phyloP scores from a whole-genome alignment of 495 filamentous ascomycete genomes.

The Talaromyces ruber region DNA sequence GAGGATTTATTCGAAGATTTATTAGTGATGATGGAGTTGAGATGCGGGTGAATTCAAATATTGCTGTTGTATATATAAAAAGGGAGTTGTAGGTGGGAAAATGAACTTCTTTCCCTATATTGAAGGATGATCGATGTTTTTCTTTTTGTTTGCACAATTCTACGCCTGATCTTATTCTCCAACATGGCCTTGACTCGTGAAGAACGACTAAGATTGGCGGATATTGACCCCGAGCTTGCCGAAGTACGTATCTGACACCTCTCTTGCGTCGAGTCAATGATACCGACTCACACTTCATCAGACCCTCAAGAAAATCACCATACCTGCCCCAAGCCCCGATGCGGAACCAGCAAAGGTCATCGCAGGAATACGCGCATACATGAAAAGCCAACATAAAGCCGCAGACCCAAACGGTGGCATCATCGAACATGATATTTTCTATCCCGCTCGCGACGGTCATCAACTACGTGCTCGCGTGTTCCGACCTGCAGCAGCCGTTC shows the following conservation, averaged over 20 bases:
- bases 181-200: slow-evolving; percentile 14
- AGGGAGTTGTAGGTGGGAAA: background rate
- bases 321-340: background rate
- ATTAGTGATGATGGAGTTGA: background rate
- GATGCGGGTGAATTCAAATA: background rate
- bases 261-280: background rate
- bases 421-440: background rate
- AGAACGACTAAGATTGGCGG: slow-evolving; percentile 21
- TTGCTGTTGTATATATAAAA: background rate
- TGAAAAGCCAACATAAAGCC: slow-evolving; percentile 1
- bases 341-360: background rate
- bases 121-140: background rate
- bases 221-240: slow-evolving; percentile 25
- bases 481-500: background rate
- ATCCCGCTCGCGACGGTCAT: background rate
- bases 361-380: background rate
- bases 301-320: slow-evolving; percentile 19
- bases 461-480: slow-evolving; percentile 4
- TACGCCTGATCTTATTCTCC: background rate
- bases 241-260: slow-evolving; percentile 14
- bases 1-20: background rate
- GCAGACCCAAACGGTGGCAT: background rate
- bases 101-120: background rate
- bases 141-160: background rate
- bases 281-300: background rate